Evolutionary conservation across 345 rosid species (phyloP), one percentile per base, ranked within the genome.

Genomic region (Eucalyptus lansdowneana): DNA sequence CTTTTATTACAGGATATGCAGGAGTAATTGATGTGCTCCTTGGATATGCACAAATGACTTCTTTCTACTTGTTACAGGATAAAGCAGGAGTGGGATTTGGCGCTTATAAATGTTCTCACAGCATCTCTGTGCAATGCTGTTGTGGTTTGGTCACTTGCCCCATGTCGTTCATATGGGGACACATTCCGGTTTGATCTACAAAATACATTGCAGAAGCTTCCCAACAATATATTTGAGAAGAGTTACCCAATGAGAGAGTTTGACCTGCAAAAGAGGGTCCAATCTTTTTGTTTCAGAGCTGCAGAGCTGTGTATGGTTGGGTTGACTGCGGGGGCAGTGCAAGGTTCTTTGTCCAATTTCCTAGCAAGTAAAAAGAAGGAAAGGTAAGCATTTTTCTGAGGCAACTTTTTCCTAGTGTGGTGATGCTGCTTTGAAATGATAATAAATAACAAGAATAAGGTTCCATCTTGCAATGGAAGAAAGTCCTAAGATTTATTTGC

Each of bases 11-110:
- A 27, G 60, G 60, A 24, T 53, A 87, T 6, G n/a, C 44, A 60
- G 88, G 44, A 54, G 60, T 4, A 37, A 24, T 54, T 40, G 42
- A 53, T 0, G 19, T 50, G 50, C 88, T 87, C 47, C 42, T 51
- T 60, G 65, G 42, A 34, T n/a, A 44, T 2, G 8, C 86, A 69
- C 37, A 65, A 65, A 45, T n/a, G 51, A 65, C 17, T 34, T 34
- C 10, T 65, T 69, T 72, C 16, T 31, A 65, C 6, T 69, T 72
- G 7, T 9, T 90, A 69, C 89, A 98, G 99, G 92, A 88, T 96
- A 91, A 98, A 98, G 89, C 93, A 96, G 88, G 99, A 98, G 92
- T 98, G 99, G 99, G 98, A 96, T 92, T 93, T 98, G 90, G 99
- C 99, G 22, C 98, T 98, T 86, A 62, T 97, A 88, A 98, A 98